These are phyloP conservation scores for Rhizopogon vesiculosus DNA, from an alignment of 768 basidiomycete genomes.

Conservation along the genomic window DNA sequence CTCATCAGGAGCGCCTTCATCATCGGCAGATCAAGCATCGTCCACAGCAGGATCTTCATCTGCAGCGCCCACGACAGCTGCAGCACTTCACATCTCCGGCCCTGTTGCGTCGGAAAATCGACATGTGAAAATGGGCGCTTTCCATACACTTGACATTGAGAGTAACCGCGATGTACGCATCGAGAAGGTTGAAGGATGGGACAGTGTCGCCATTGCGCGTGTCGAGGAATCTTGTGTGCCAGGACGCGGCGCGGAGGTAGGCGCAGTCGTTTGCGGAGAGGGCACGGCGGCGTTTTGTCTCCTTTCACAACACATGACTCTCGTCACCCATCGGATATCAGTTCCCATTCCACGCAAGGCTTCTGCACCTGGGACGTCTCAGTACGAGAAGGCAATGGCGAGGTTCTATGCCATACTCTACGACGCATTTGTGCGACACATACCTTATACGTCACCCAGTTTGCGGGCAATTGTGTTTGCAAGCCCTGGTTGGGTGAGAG, in stretches of 20 bases:
- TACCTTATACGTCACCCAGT: slow-evolving; percentile 70
- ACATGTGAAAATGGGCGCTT: slow-evolving; percentile 89
- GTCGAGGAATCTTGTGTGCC: slow-evolving; percentile 87
- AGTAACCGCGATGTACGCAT: slow-evolving; percentile 87
- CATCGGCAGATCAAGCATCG: slow-evolving; percentile 38
- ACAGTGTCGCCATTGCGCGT: slow-evolving; percentile 77
- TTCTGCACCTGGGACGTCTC: slow-evolving; percentile 70
- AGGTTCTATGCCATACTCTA: slow-evolving; percentile 85
- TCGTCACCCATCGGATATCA: slow-evolving; percentile 86
- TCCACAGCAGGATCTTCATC: slow-evolving; percentile 20
- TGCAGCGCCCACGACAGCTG: slow-evolving; percentile 35
- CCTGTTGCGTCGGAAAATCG: slow-evolving; percentile 82
- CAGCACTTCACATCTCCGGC: slow-evolving; percentile 82
- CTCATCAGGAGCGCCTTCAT: slow-evolving; percentile 52
- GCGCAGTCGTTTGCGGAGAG: slow-evolving; percentile 94
- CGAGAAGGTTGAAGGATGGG: slow-evolving; percentile 88
- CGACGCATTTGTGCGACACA: slow-evolving; percentile 83
- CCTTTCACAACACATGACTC: slow-evolving; percentile 94
- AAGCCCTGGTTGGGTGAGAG: slow-evolving; percentile 94
- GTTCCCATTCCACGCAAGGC: slow-evolving; percentile 90
- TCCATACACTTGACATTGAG: slow-evolving; percentile 93
- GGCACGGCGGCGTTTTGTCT: slow-evolving; percentile 93
- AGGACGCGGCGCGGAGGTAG: slow-evolving; percentile 95
- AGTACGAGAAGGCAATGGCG: slow-evolving; percentile 87
- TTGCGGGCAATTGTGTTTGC: slow-evolving; percentile 93